phyloP scores from a whole-genome alignment of 192 early-diverging fungal genomes.

The Coemansia sp. region DNA sequence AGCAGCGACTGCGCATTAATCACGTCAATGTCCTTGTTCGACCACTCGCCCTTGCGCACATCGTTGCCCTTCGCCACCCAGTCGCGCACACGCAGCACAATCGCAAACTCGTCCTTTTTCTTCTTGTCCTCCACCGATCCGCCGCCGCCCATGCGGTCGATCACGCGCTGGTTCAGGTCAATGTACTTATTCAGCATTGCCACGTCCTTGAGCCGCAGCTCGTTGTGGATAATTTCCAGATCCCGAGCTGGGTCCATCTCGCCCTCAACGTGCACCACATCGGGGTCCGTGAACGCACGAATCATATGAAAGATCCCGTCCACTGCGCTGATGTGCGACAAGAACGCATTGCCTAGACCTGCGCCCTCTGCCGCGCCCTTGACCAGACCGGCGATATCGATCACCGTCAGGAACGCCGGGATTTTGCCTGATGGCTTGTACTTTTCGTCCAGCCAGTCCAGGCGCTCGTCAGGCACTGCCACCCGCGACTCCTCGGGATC shows the following conservation, averaged over 20 bases:
- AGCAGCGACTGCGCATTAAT: conserved; percentile 85
- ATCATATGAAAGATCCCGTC: conserved; percentile 85
- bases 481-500: conserved; percentile 91
- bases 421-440: conserved; percentile 68
- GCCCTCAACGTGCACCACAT: conserved; percentile 91
- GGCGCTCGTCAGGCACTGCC: conserved; percentile 85
- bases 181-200: conserved; percentile 56
- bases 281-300: conserved; percentile 87
- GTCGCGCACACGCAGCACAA: conserved; percentile 72
- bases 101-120: conserved; percentile 84
- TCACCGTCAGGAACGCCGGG: conserved; percentile 84
- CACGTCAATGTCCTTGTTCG: conserved; percentile 85
- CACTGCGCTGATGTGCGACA: conserved; percentile 86
- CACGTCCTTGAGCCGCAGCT: conserved; percentile 70
- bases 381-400: conserved; percentile 98
- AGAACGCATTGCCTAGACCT: conserved; percentile 90
- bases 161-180: conserved; percentile 60
- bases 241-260: conserved; percentile 90
- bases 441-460: conserved; percentile 75
- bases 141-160: conserved; percentile 60
- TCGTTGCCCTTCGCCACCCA: conserved; percentile 80
- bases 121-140: conserved; percentile 72
- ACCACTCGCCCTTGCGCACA: conserved; percentile 87
- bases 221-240: conserved; percentile 92
- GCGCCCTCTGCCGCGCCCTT: conserved; percentile 79